Conservation (phyloP, 345 rosid species). For the Hibiscus syriacus region DNA sequence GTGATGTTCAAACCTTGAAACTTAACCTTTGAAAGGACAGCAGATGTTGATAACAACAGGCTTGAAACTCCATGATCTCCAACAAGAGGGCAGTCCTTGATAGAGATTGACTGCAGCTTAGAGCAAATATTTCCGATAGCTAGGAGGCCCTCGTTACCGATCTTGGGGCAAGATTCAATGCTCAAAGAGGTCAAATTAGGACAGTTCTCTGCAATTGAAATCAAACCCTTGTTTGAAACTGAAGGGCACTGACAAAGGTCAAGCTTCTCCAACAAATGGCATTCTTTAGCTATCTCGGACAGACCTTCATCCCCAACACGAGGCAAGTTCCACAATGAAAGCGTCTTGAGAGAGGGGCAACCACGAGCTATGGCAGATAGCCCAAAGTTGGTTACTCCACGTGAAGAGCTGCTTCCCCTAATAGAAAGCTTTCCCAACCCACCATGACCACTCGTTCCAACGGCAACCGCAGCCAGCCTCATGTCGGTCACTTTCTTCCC, state of each 20-base stretch:
- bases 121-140: conserved; percentile 54
- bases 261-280: conserved; percentile 57
- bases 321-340: conserved; percentile 67
- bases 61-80: conserved; percentile 69
- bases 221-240: conserved; percentile 52
- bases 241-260: conserved; percentile 60
- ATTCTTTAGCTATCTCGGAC: conserved; percentile 48
- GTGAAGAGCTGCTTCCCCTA: conserved; percentile 42
- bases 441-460: conserved; percentile 54
- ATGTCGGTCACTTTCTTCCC: conserved; percentile 71
- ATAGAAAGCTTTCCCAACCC: conserved; percentile 71
- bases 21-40: conserved; percentile 46
- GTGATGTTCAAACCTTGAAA: conserved; percentile 66
- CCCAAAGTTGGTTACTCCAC: conserved; percentile 51
- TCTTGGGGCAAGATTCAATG: conserved; percentile 49
- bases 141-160: conserved; percentile 59
- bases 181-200: conserved; percentile 45
- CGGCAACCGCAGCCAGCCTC: conserved; percentile 62
- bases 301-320: conserved; percentile 54
- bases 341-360: conserved; percentile 57
- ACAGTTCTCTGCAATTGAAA: conserved; percentile 55
- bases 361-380: conserved; percentile 49
- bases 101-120: conserved; percentile 40
- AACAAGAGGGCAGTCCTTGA: conserved; percentile 63
- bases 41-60: conserved; percentile 41